Conservation (phyloP, 108 stramenopile species). For the Fistulifera pelliculosa region DNA sequence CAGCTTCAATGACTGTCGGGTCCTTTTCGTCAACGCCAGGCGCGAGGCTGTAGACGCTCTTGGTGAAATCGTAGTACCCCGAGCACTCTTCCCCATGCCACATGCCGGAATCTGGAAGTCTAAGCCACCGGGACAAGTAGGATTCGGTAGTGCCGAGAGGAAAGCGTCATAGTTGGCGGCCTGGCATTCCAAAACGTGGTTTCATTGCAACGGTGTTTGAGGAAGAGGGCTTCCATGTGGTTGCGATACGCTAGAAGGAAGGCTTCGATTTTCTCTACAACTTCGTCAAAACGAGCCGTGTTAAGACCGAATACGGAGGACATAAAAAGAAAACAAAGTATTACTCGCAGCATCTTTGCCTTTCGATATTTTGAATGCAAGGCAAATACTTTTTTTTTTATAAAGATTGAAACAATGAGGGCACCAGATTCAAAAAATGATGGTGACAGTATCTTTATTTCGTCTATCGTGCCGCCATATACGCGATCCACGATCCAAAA, state of each 20-base stretch:
- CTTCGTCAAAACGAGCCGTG: too few relatives aligned
- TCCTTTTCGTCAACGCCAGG: not conserved
- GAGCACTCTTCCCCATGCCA: not conserved
- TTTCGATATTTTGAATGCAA: slow-evolving; percentile 65
- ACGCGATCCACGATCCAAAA: too few relatives aligned
- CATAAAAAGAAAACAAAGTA: too few relatives aligned
- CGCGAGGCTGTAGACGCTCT: not conserved
- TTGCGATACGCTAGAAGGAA: too few relatives aligned
- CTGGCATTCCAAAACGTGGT: not conserved
- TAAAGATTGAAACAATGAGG: too few relatives aligned
- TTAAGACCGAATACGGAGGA: too few relatives aligned
- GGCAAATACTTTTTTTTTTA: slow-evolving; percentile 65
- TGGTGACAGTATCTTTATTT: too few relatives aligned
- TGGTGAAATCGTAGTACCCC: not conserved
- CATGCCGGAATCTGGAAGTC: not conserved
- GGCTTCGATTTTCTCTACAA: too few relatives aligned
- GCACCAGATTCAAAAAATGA: too few relatives aligned
- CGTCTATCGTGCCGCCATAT: too few relatives aligned
- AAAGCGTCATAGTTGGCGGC: slow-evolving; percentile 1
- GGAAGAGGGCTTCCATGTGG: too few relatives aligned
- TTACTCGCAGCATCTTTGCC: slow-evolving; percentile 21
- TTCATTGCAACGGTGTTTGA: not conserved
- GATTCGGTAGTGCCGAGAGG: not conserved
- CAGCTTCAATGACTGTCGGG: slow-evolving; percentile 1
- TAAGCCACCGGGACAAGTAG: not conserved